These are phyloP conservation scores for Metschnikowia rubicola DNA, from an alignment of 805 yeast genomes.

Conservation along the genomic window DNA sequence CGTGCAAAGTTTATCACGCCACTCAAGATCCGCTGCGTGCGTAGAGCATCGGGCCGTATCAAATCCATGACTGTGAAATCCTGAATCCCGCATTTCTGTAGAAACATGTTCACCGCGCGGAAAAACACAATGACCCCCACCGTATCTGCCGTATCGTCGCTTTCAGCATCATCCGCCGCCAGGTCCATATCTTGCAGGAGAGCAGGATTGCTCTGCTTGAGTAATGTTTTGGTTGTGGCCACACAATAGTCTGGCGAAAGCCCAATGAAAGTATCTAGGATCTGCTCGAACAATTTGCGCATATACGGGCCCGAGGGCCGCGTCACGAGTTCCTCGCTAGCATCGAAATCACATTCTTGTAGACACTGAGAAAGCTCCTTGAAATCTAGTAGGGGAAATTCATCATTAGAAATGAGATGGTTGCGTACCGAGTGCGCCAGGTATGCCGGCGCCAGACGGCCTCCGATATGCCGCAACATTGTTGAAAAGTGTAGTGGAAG, in stretches of 20 bases:
- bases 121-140: constrained; percentile 51
- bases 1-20: constrained; percentile 84
- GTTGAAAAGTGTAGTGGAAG: neutral
- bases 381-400: constrained; percentile 60
- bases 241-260: constrained; percentile 30
- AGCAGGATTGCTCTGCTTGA: constrained; percentile 7
- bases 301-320: constrained; percentile 59
- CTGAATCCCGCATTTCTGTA: constrained; percentile 68
- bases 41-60: constrained; percentile 67
- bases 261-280: constrained; percentile 59
- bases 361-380: constrained; percentile 57
- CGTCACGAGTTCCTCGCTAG: constrained; percentile 54
- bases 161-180: constrained; percentile 3
- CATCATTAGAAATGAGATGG: constrained; percentile 29
- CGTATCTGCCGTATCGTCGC: constrained; percentile 18
- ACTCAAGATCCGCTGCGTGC: constrained; percentile 66
- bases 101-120: constrained; percentile 56
- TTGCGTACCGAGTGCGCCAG: constrained; percentile 1
- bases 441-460: neutral
- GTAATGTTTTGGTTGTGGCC: constrained; percentile 21
- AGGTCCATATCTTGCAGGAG: neutral
- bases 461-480: neutral
- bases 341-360: constrained; percentile 58
- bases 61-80: constrained; percentile 77
- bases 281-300: constrained; percentile 53